Conservation (phyloP, 2,329 filamentous ascomycete genomes). For the Tricladium varicosporioides region DNA sequence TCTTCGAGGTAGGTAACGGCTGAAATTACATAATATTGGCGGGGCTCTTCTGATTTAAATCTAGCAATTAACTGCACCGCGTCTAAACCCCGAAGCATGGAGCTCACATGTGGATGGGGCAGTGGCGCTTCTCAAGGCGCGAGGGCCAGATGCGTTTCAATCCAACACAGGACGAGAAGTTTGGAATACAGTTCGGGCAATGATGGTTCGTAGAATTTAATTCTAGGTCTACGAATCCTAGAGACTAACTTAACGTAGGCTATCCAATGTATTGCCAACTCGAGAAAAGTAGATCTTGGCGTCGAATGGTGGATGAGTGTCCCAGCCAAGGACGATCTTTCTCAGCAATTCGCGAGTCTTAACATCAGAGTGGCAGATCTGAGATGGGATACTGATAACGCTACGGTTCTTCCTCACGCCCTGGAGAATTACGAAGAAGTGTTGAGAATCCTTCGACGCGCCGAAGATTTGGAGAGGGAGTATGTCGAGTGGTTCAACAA, state of each 20-base stretch:
- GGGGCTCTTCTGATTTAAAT: not conserved
- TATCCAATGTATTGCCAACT: conserved; percentile 53
- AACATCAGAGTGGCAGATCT: conserved; percentile 53
- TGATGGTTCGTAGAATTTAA: conserved; percentile 45
- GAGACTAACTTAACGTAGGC: conserved; percentile 54
- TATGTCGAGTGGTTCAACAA: conserved; percentile 48
- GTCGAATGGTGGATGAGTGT: conserved; percentile 56
- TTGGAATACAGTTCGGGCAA: conserved; percentile 57
- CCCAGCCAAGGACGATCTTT: conserved; percentile 48
- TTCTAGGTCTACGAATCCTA: not conserved
- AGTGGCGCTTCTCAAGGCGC: conserved; percentile 54
- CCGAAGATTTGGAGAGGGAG: conserved; percentile 51
- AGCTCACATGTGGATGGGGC: conserved; percentile 59
- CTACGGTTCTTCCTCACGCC: conserved; percentile 38
- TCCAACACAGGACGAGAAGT: conserved; percentile 52
- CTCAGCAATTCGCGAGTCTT: conserved; percentile 43
- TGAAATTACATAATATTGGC: too few species aligned
- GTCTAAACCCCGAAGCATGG: conserved; percentile 55
- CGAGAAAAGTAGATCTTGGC: conserved; percentile 49
- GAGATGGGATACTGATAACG: conserved; percentile 51
- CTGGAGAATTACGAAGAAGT: conserved; percentile 50
- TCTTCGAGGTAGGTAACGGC: conserved; percentile 49
- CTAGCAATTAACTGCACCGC: conserved; percentile 48
- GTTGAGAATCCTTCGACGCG: conserved; percentile 48
- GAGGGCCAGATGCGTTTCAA: conserved; percentile 49